Base-by-base conservation (phyloP, 371 early-diverging fungal genomes). In the Mucor mucedo region DNA sequence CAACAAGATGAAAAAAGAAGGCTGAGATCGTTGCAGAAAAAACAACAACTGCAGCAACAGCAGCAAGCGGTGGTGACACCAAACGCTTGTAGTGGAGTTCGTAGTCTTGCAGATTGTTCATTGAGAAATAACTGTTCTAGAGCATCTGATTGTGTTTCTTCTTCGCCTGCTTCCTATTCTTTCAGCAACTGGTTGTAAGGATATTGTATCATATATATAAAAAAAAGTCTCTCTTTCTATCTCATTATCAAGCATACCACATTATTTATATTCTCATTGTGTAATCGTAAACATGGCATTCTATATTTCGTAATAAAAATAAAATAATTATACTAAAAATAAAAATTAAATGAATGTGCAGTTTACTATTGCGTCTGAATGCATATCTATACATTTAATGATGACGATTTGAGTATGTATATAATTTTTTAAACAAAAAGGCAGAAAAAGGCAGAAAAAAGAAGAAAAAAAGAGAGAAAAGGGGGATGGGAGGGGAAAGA, bases 61-160 rank as follows among this genome's bases (percentile, higher is more conserved):
- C 21, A 21, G 21, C 21, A 49, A 47, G 7, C 16, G 10, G 27
- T 49, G n/a, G 38, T 33, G 13, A 10, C 30, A 6, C 11, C 13
- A 11, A 50, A 30, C 21, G 28, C 13, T 10, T 59, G 53, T 28
- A 27, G 41, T 32, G 56, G 33, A 4, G 35, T 53, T 39, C 55
- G 52, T 21, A 66, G 63, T 47, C 40, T 63, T 40, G 54, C 54
- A 10, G 63, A 71, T n/a, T 71, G 71, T 16, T 71, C 71, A 2
- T 47, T 66, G 44, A 59, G 48, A 41, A 52, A 62, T 29, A 66
- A 56, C 30, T 71, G 71, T 40, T 66, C 71, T 14, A 53, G 60
- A 13, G 66, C 71, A 30, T 39, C 63, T 52, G 67, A 71, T 13
- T 71, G 67, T 55, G 56, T 59, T 3, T 63, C 69, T 2, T 52